Base-by-base conservation (phyloP, 306 rosid genomes). In the Quercus alba region DNA sequence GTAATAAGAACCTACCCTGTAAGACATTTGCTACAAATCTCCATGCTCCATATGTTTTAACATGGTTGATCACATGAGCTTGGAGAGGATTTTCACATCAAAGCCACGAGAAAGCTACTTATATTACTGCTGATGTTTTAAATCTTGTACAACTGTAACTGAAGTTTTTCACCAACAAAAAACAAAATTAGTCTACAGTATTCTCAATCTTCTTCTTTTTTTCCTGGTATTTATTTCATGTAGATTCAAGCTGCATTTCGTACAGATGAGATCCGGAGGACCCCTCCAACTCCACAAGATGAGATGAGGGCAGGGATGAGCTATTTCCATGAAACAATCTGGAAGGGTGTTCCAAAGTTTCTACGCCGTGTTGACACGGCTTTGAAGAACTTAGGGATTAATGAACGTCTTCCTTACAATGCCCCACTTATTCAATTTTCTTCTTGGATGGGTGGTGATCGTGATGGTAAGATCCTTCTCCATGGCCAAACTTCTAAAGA, bases 231-330 rank as follows among this genome's bases (percentile, higher is more conserved):
- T 77, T 31, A 55, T 17, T 76, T 59, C 44, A 15, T 84, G 78
- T 67, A 96, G 99, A 96, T 96, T 81, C 99, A 96, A 91, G 99
- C 99, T 75, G 99, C 98, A 64, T 96, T 96, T 81, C 97, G 99
- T 13, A 96, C 99, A 0, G 99, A 96, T 85, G 99, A 96, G 88
- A 96, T 96, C 77, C 90, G 81, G 57, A 90, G 99, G 82, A 93
- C 97, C 21, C 89, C 99, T 77, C 99, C 99, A 33, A 91, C 99
- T 28, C 99, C 99, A 55, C 99, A 96, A 87, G 99, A 95, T 90
- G 99, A 96, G 83, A 96, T 93, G 98, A 91, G 99, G 75, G 99
- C 99, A 13, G 99, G 99, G 75, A 96, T 96, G 99, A 96, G 99
- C 87, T 96, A 96, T 87, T 96, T 96, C 84, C 98, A 96, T 33